These are phyloP conservation scores for Schrenkiella parvula DNA, from an alignment of 345 rosid species.

Conservation along the genomic window DNA sequence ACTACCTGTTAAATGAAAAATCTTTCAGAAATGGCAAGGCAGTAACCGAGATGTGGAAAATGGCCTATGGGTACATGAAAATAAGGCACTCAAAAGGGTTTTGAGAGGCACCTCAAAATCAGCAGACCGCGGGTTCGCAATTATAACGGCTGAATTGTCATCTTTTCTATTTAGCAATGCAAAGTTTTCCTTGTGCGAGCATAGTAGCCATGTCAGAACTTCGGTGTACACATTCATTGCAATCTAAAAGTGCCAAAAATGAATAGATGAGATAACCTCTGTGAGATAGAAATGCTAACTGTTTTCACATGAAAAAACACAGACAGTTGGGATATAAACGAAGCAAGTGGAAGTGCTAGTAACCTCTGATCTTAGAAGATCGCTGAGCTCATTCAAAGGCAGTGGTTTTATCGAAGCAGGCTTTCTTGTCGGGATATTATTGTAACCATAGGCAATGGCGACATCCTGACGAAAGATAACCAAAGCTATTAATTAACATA, in stretches of 20 bases:
- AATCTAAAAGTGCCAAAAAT: constrained; percentile 42
- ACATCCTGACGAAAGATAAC: constrained; percentile 57
- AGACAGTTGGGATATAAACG: background rate
- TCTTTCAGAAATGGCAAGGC: background rate
- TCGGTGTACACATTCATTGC: constrained; percentile 74
- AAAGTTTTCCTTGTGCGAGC: constrained; percentile 68
- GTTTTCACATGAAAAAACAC: background rate
- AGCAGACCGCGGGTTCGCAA: constrained; percentile 80
- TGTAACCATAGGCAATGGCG: constrained; percentile 91
- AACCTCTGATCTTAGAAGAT: constrained; percentile 82
- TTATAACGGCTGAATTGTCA: constrained; percentile 54
- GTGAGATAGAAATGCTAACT: constrained; percentile 1
- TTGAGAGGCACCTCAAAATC: constrained; percentile 79
- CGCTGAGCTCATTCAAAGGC: constrained; percentile 69
- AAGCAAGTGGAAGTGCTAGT: constrained; percentile 4
- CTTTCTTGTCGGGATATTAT: constrained; percentile 68
- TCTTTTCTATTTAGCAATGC: constrained; percentile 60
- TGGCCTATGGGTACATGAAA: background rate
- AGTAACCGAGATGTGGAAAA: background rate
- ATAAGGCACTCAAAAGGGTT: background rate
- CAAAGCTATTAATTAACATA: background rate
- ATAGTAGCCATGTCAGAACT: constrained; percentile 74
- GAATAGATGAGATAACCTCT: background rate
- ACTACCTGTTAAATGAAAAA: constrained; percentile 45
- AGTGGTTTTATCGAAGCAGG: constrained; percentile 62